Base-by-base conservation (phyloP, 495 filamentous ascomycete species). In the Aspergillus bridgeri region DNA sequence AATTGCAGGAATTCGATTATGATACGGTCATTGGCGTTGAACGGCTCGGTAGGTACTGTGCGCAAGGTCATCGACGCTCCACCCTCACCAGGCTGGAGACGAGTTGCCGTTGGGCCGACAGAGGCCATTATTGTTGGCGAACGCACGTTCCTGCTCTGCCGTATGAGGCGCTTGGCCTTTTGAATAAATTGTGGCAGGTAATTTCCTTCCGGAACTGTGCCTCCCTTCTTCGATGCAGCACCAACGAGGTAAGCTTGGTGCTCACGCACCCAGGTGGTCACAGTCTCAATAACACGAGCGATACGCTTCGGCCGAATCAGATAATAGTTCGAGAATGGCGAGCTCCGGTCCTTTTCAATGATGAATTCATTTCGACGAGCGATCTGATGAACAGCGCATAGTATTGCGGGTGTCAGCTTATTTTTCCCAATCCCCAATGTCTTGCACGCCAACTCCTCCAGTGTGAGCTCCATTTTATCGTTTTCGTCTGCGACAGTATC, bases 1-100 rank as follows among this genome's bases (percentile, higher is more conserved):
- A 84, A 70, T 60, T 91, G 82, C 20, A 96, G 73, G 58, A 87
- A 96, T 24, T 81, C 69, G 18, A 96, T 75, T 19, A 96, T 82
- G 18, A 70, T 69, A 48, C 73, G 69, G 52, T 91, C 88, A 13
- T 71, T 60, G 3, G 63, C 38, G 15, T 44, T 71, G 49, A 78
- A 78, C 18, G 45, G 60, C 23, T 74, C 71, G 5, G 68, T 75
- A 7, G 60, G 15, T 3, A 78, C 71, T 20, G 71, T 65, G 5
- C 74, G 67, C 62, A 76, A 83, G 55, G 83, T 47, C 67, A 69
- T 54, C 7, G 67, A 47, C 22, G 70, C 72, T 22, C 65, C 60
- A 54, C 66, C 56, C 58, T 73, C 58, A 38, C 69, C 62, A 53
- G 69, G 75, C 45, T 50, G 68, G 42, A 74, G 81, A 7, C 69